Evolutionary conservation across 176 grass and related monocot genomes (phyloP).

Genomic region (Saccharum spontaneum): DNA sequence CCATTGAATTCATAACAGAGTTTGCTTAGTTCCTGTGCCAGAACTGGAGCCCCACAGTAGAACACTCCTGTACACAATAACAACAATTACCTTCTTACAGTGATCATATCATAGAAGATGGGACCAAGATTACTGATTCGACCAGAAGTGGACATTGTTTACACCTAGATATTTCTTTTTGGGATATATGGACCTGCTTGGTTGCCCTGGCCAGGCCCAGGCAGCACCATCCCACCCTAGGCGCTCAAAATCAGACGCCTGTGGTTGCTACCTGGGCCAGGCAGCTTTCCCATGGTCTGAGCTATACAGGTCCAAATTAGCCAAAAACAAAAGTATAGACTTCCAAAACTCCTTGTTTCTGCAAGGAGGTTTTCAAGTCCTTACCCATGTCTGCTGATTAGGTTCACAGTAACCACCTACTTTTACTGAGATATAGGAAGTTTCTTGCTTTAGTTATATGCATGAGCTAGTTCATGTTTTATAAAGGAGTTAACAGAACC

Average conservation of each 20-base stretch:
- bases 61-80: constrained; percentile 75
- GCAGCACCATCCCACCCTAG: neutral
- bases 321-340: neutral
- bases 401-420: neutral
- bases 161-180: neutral
- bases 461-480: neutral
- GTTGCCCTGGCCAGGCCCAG: neutral
- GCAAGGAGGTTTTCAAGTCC: neutral
- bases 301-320: neutral
- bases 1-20: constrained; percentile 71
- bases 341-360: neutral
- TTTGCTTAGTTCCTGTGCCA: constrained; percentile 79
- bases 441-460: neutral
- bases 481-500: neutral
- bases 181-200: neutral
- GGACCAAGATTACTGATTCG: neutral
- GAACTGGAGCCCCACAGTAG: constrained; percentile 79
- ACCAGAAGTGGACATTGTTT: neutral
- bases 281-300: neutral
- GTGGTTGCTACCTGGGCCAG: neutral
- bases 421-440: neutral
- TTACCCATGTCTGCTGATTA: neutral
- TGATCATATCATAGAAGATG: constrained; percentile 13
- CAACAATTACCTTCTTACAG: constrained; percentile 24
- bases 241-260: neutral